phyloP scores from a whole-genome alignment of 495 filamentous ascomycete species.

The Thermochaetoides thermophila region DNA sequence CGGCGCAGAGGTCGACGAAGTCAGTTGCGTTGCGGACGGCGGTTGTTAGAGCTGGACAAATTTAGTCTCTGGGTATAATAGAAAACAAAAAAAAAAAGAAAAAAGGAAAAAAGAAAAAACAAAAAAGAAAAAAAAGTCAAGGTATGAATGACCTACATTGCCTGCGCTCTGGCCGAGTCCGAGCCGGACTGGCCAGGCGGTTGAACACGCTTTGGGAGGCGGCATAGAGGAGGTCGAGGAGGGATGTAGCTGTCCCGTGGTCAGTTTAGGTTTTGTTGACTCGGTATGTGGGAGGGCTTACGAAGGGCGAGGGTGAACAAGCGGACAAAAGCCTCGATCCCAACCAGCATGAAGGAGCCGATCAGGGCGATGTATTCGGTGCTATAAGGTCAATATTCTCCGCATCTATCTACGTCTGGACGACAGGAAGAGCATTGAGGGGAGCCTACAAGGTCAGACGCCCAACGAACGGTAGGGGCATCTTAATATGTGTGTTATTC shows the following conservation, averaged over 20 bases:
- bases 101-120: no score
- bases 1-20: constrained; percentile 78
- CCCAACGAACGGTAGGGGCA: constrained; percentile 70
- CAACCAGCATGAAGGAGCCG: constrained; percentile 65
- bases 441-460: constrained; percentile 57
- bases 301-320: constrained; percentile 84
- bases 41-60: constrained; percentile 29
- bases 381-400: no score
- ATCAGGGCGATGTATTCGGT: constrained; percentile 76
- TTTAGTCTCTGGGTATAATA: background rate
- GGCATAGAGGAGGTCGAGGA: constrained; percentile 72
- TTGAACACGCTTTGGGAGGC: constrained; percentile 75
- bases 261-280: no score
- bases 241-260: constrained; percentile 63
- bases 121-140: no score
- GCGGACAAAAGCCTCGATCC: constrained; percentile 65
- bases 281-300: constrained; percentile 28
- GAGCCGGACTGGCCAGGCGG: constrained; percentile 52
- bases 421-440: no score
- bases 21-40: constrained; percentile 58
- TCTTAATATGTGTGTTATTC: no score
- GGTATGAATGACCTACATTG: constrained; percentile 25
- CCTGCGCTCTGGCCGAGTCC: constrained; percentile 42
- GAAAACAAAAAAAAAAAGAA: no score
- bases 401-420: no score